phyloP scores from a whole-genome alignment of 2,329 filamentous ascomycete genomes.

The Apiospora hydei region DNA sequence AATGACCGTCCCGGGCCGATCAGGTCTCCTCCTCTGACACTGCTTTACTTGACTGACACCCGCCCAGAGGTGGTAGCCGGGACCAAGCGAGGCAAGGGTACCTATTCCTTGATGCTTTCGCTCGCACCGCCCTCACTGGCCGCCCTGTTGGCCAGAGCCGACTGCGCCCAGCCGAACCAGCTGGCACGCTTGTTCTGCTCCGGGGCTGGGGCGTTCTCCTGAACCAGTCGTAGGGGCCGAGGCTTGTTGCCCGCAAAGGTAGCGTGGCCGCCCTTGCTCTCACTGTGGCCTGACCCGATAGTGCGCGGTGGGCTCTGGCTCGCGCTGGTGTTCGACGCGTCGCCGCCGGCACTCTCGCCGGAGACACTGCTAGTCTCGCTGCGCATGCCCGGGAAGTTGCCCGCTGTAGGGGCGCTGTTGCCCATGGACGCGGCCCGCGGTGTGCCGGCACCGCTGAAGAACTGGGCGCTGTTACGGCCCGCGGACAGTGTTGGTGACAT shows the following conservation, averaged over 20 bases:
- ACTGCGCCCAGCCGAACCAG: slow-evolving; percentile 67
- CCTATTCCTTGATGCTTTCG: slow-evolving; percentile 38
- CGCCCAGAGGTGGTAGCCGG: slow-evolving; percentile 8
- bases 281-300: slow-evolving; percentile 36
- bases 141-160: slow-evolving; percentile 55
- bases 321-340: slow-evolving; percentile 56
- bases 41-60: slow-evolving; percentile 15
- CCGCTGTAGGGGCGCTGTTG: slow-evolving; percentile 57
- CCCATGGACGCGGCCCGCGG: slow-evolving; percentile 50
- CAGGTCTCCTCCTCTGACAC: not conserved
- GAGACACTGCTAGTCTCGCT: slow-evolving; percentile 71
- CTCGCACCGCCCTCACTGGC: slow-evolving; percentile 44
- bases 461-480: slow-evolving; percentile 67
- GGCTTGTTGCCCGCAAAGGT: slow-evolving; percentile 76
- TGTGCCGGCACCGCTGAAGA: slow-evolving; percentile 55
- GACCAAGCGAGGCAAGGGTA: slow-evolving; percentile 13
- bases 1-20: not conserved
- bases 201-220: slow-evolving; percentile 70
- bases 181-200: slow-evolving; percentile 65
- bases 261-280: slow-evolving; percentile 60
- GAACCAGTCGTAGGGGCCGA: slow-evolving; percentile 84
- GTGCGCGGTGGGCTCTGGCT: slow-evolving; percentile 61
- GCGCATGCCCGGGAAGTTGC: slow-evolving; percentile 76
- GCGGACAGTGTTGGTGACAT: slow-evolving; percentile 66
- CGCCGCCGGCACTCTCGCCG: slow-evolving; percentile 70